phyloP scores from a whole-genome alignment of 257 asterid genomes.

The Orobanche coerulescens region DNA sequence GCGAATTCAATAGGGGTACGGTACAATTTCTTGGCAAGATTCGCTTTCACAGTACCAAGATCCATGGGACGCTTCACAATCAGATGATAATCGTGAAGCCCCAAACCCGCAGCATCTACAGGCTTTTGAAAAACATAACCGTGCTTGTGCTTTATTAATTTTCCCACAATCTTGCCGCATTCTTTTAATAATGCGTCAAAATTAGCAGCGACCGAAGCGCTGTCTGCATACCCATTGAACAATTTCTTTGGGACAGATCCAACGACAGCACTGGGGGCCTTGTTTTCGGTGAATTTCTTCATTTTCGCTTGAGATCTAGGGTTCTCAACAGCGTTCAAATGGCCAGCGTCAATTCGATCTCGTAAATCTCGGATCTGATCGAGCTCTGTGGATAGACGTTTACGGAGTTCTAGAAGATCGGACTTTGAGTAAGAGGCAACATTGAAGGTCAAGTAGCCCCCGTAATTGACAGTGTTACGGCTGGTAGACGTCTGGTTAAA shows the following conservation, averaged over 20 bases:
- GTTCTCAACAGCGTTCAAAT: conserved; percentile 33
- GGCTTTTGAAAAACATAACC: conserved; percentile 61
- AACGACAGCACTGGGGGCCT: conserved; percentile 32
- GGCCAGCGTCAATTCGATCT: conserved; percentile 66
- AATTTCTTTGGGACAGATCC: conserved; percentile 39
- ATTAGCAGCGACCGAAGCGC: conserved; percentile 22
- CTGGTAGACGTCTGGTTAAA: conserved; percentile 53
- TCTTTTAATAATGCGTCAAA: conserved; percentile 57
- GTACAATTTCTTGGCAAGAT: conserved; percentile 46
- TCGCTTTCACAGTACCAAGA: conserved; percentile 77
- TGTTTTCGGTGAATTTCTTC: conserved; percentile 46
- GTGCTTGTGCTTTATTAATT: conserved; percentile 57
- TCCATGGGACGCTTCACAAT: conserved; percentile 94
- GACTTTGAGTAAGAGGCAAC: conserved; percentile 43
- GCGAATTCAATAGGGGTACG: conserved; percentile 63
- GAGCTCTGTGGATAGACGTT: conserved; percentile 56
- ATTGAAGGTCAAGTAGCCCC: conserved; percentile 47
- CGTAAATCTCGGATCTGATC: conserved; percentile 69
- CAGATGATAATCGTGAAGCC: conserved; percentile 80
- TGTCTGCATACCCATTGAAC: conserved; percentile 31
- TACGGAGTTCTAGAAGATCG: conserved; percentile 57
- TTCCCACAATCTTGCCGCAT: conserved; percentile 54
- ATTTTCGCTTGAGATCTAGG: conserved; percentile 47
- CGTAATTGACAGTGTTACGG: conserved; percentile 49
- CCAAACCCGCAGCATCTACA: conserved; percentile 57